Evolutionary conservation across 2,329 filamentous ascomycete species (phyloP).

Genomic region (Xylariomycetidae sp.): DNA sequence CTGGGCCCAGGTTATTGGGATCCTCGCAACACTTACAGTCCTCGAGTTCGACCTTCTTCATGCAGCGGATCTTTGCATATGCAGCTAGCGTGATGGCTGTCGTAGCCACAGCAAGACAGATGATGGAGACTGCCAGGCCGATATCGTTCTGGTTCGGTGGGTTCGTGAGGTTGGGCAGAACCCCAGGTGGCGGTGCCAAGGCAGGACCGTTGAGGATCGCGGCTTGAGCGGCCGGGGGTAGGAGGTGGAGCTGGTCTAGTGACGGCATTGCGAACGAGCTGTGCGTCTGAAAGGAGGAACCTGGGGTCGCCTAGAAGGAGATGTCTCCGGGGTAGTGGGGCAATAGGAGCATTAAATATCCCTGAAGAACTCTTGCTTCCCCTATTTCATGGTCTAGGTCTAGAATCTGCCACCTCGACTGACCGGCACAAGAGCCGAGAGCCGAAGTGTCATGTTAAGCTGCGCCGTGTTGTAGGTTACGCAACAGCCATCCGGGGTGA

Average conservation of each 20-base stretch:
- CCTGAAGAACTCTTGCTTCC: too few relatives aligned
- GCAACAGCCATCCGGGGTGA: too few relatives aligned
- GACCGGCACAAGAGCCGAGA: too few relatives aligned
- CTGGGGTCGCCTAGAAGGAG: too few relatives aligned
- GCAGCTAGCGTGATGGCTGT: slow-evolving; percentile 2
- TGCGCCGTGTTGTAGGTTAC: too few relatives aligned
- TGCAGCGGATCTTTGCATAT: slow-evolving; percentile 4
- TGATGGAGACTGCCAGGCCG: slow-evolving; percentile 1
- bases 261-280: too few relatives aligned
- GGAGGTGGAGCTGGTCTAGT: slow-evolving; percentile 3
- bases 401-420: too few relatives aligned
- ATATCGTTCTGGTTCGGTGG: slow-evolving; percentile 7
- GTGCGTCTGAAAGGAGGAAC: too few relatives aligned
- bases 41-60: slow-evolving; percentile 7
- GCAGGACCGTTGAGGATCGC: slow-evolving; percentile 8
- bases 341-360: too few relatives aligned
- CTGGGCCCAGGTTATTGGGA: background rate
- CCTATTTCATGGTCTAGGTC: too few relatives aligned
- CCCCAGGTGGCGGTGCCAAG: slow-evolving; percentile 5
- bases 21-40: slow-evolving; percentile 4
- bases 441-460: too few relatives aligned
- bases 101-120: slow-evolving; percentile 7
- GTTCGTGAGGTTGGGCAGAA: slow-evolving; percentile 7
- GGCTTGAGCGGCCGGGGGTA: background rate
- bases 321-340: too few relatives aligned